phyloP scores from a whole-genome alignment of 1,139 yeast genomes.

The Suhomyces anneliseae region DNA sequence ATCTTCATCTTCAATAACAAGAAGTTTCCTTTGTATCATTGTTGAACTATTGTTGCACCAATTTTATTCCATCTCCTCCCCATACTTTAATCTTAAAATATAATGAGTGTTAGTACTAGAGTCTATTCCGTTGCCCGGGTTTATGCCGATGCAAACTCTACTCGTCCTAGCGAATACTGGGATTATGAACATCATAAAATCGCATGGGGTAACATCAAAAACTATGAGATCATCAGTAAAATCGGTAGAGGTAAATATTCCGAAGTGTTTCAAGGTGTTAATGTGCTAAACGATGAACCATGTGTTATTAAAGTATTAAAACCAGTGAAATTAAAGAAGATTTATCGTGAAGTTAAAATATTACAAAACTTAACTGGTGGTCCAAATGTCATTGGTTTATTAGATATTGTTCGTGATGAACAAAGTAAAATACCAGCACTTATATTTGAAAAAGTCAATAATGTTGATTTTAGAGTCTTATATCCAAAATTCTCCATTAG shows the following conservation, averaged over 20 bases:
- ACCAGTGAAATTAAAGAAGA: constrained; percentile 79
- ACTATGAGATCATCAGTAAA: constrained; percentile 87
- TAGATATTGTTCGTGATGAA: constrained; percentile 76
- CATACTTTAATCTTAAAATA: background rate
- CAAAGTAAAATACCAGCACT: constrained; percentile 73
- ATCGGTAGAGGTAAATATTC: constrained; percentile 97
- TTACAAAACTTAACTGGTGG: constrained; percentile 75
- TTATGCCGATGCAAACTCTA: constrained; percentile 80
- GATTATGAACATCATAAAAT: constrained; percentile 79
- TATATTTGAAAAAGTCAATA: constrained; percentile 68
- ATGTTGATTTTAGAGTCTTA: constrained; percentile 69
- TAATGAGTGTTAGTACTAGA: constrained; percentile 32
- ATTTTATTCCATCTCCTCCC: background rate
- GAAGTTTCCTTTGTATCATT: too few relatives aligned
- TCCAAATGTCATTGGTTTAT: constrained; percentile 64
- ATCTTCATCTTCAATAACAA: too few relatives aligned
- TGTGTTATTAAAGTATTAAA: constrained; percentile 75
- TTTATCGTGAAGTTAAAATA: constrained; percentile 73
- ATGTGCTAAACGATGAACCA: constrained; percentile 46
- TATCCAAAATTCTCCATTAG: constrained; percentile 63
- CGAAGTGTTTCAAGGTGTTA: constrained; percentile 83
- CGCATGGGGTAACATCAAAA: constrained; percentile 70
- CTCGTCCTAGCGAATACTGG: constrained; percentile 86
- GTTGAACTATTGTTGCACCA: background rate
- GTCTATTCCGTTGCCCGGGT: constrained; percentile 79